Evolutionary conservation across 2,329 filamentous ascomycete species (phyloP).

Genomic region (Colletotrichum lini): DNA sequence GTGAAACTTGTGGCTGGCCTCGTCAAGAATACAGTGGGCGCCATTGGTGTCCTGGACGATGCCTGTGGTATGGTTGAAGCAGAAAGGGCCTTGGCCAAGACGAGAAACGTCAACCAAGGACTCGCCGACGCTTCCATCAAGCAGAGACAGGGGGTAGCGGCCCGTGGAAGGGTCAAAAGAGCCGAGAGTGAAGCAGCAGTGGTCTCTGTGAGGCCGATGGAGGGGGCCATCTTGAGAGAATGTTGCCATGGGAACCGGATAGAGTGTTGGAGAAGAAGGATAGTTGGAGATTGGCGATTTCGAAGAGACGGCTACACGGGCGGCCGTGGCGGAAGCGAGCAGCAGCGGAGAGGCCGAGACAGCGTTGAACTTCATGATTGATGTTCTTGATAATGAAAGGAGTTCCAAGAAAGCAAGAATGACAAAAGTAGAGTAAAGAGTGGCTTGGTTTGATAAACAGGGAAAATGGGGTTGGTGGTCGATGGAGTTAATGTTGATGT

Average conservation of each 20-base stretch:
- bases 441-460: neutral
- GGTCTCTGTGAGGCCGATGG: neutral
- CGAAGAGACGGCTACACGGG: neutral
- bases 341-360: neutral
- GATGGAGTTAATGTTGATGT: neutral
- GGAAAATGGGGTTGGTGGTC: neutral
- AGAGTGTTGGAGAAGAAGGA: neutral
- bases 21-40: neutral
- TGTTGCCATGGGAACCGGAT: neutral
- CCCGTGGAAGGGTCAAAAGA: neutral
- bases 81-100: neutral
- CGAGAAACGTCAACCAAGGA: neutral
- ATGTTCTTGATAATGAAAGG: neutral
- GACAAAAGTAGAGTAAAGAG: neutral
- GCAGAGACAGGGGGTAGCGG: neutral
- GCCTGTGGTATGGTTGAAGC: neutral
- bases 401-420: neutral
- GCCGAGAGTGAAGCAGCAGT: neutral
- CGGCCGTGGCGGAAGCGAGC: neutral
- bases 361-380: conserved; percentile 3
- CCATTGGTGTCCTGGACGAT: neutral
- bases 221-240: too few relatives aligned
- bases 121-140: neutral
- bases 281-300: too few relatives aligned
- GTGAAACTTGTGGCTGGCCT: neutral